phyloP scores from a whole-genome alignment of 2,329 filamentous ascomycete species.

The Monilinia fructicola region DNA sequence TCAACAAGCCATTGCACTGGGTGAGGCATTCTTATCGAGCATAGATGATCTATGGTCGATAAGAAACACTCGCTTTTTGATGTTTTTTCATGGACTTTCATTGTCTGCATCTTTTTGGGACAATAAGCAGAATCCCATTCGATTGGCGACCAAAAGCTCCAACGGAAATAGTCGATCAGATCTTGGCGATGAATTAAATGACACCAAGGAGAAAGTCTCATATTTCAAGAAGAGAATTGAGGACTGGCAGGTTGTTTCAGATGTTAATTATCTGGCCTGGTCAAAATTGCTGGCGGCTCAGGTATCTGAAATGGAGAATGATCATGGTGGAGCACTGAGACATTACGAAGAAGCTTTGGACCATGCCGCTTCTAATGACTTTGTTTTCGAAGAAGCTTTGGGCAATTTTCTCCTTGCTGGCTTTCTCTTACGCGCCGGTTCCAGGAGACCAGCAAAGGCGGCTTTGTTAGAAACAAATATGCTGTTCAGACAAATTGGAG shows the following conservation, averaged over 20 bases:
- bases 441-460: constrained; percentile 66
- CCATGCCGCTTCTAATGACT: constrained; percentile 66
- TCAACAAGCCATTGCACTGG: constrained; percentile 57
- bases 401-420: constrained; percentile 73
- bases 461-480: constrained; percentile 66
- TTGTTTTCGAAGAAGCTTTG: constrained; percentile 69
- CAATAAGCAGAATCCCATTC: constrained; percentile 36
- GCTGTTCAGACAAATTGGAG: constrained; percentile 68
- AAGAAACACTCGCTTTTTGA: constrained; percentile 55
- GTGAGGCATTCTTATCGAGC: constrained; percentile 50
- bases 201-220: constrained; percentile 54
- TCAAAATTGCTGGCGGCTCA: constrained; percentile 67
- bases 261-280: constrained; percentile 72
- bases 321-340: constrained; percentile 58
- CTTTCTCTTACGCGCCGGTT: constrained; percentile 64
- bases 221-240: constrained; percentile 60
- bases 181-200: constrained; percentile 46
- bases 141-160: constrained; percentile 35
- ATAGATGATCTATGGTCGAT: constrained; percentile 57
- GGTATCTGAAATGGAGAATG: constrained; percentile 59
- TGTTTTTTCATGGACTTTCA: constrained; percentile 61
- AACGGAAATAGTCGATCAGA: constrained; percentile 47
- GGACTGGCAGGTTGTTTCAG: constrained; percentile 61
- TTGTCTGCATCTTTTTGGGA: constrained; percentile 51
- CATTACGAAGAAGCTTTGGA: constrained; percentile 71